Conservation (phyloP, 768 basidiomycete genomes). For the Trametes cingulata region DNA sequence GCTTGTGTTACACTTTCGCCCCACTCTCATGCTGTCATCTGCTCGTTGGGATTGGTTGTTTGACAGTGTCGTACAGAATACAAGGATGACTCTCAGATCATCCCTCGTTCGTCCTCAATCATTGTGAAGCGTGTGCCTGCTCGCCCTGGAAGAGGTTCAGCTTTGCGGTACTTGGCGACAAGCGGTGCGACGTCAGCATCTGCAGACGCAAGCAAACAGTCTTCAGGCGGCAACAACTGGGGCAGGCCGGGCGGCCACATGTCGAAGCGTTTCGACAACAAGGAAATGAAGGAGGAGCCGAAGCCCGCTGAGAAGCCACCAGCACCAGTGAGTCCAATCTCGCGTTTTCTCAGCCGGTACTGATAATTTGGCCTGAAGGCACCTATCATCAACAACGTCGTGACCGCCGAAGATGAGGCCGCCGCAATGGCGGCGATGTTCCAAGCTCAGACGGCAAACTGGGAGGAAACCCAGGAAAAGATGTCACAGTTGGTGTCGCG, state of each 20-base stretch:
- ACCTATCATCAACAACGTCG: slow-evolving; percentile 30
- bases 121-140: slow-evolving; percentile 84
- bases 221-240: slow-evolving; percentile 46
- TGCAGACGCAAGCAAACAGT: slow-evolving; percentile 13
- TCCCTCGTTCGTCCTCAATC: slow-evolving; percentile 94
- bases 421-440: slow-evolving; percentile 99
- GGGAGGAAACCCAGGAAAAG: slow-evolving; percentile 99
- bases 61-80: slow-evolving; percentile 58
- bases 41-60: background rate
- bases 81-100: slow-evolving; percentile 87
- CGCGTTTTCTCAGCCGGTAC: background rate
- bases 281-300: slow-evolving; percentile 44
- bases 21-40: too few relatives aligned
- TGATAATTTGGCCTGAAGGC: slow-evolving; percentile 26
- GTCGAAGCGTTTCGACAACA: slow-evolving; percentile 89
- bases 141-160: slow-evolving; percentile 81
- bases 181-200: slow-evolving; percentile 50
- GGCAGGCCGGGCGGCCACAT: slow-evolving; percentile 64
- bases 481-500: slow-evolving; percentile 96
- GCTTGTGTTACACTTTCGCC: background rate
- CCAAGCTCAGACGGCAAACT: slow-evolving; percentile 88
- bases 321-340: background rate
- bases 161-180: slow-evolving; percentile 69
- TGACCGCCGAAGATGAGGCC: slow-evolving; percentile 75
- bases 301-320: slow-evolving; percentile 5